Evolutionary conservation across 2,329 filamentous ascomycete species (phyloP), one percentile per base, ranked within the genome.

Genomic region (Nothomitra cinnamomea): DNA sequence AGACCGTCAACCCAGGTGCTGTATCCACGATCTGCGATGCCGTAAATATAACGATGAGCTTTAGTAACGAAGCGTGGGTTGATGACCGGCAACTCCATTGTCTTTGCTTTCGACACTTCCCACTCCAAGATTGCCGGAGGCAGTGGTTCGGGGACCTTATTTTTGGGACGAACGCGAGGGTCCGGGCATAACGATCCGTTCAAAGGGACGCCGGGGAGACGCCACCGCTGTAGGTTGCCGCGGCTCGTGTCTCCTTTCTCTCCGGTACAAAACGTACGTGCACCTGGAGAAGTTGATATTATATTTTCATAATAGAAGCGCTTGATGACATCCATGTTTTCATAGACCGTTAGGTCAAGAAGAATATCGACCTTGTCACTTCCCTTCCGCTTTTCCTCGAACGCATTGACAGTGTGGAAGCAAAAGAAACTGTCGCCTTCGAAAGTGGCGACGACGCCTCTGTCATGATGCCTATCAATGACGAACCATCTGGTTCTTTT

Each of bases 341-440:
- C 71, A 61, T 83, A 88, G 52, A 76, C 69, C 28, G 80, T 66
- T 1, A 83, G 63, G 56, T 94, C 87, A 53, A 82, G 78, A 28
- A 80, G 69, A 17, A 92, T 71, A 56, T 80, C 72, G 3, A 67
- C 66, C n/a, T 71, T 67, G 1, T 50, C 58, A 4, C 65, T 67
- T 28, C 68, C 64, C 24, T 63, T 53, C 0, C 65, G 69, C 0
- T 65, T 59, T 57, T 85, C 76, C 60, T 90, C 84, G 63, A 81
- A 92, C 0, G 85, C 77, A 59, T 94, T 94, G 62, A 87, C 71
- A 0, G 77, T 78, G 66, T 94, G 87, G 65, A 94, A 94, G 65
- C 79, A 82, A 70, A 89, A 94, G 48, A 80, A 80, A 0, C 83
- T 75, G 0, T 77, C 73, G 15, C 78, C 82, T 17, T 81, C 75